phyloP scores from a whole-genome alignment of 192 early-diverging fungal genomes.

The Nowakowskiella sp. region DNA sequence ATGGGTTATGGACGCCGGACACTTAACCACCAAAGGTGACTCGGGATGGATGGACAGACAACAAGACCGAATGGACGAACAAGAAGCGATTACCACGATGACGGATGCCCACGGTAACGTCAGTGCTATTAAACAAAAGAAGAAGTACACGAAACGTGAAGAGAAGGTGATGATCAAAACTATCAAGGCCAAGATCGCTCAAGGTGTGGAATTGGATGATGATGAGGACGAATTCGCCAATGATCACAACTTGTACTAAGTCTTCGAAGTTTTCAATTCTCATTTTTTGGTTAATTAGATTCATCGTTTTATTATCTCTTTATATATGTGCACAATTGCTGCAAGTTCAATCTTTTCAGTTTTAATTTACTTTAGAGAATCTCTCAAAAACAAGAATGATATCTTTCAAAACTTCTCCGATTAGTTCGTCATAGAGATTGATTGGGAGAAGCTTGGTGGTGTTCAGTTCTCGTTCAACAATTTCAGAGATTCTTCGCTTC shows the following conservation, averaged over 20 bases:
- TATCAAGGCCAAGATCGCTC: constrained; percentile 20
- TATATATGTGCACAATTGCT: neutral
- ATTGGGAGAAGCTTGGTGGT: neutral
- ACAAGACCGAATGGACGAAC: constrained; percentile 35
- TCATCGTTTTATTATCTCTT: neutral
- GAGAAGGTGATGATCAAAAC: constrained; percentile 18
- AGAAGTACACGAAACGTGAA: constrained; percentile 26
- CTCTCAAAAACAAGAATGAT: too few relatives aligned
- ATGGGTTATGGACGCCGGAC: constrained; percentile 26
- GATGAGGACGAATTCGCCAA: constrained; percentile 25
- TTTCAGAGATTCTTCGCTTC: too few relatives aligned
- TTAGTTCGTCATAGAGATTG: neutral
- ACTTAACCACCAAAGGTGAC: constrained; percentile 36
- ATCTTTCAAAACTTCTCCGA: too few relatives aligned
- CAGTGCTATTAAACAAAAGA: constrained; percentile 51
- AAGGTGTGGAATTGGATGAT: constrained; percentile 16
- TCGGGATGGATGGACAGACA: constrained; percentile 19
- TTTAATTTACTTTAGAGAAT: too few relatives aligned
- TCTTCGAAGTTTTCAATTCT: neutral
- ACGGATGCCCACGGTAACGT: constrained; percentile 55
- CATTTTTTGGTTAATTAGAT: neutral
- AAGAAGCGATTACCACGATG: constrained; percentile 8
- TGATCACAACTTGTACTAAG: constrained; percentile 9
- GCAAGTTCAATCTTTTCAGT: neutral
- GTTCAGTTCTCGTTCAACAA: too few relatives aligned